phyloP scores from a whole-genome alignment of 2,329 filamentous ascomycete genomes.

The Hypoxylon sp. region DNA sequence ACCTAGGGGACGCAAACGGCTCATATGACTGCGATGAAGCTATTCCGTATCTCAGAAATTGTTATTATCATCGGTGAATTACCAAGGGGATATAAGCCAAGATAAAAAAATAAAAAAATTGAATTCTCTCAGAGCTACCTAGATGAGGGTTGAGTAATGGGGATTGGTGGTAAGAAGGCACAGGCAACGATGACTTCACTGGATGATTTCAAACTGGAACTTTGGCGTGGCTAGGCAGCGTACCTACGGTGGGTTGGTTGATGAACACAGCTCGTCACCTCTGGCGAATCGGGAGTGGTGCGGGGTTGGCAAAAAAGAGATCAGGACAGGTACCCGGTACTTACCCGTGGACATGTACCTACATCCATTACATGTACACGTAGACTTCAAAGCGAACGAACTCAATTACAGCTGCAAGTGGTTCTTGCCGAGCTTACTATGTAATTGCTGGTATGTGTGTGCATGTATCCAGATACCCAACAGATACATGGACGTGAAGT shows the following conservation, averaged over 20 bases:
- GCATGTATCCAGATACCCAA: background rate
- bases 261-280: background rate
- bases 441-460: background rate
- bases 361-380: too few relatives aligned
- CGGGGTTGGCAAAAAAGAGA: background rate
- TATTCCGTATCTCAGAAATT: background rate
- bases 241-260: background rate
- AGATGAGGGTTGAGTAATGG: background rate
- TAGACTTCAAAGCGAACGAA: too few relatives aligned
- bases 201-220: background rate
- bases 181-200: background rate
- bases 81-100: constrained; percentile 6
- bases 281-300: background rate
- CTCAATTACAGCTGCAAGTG: too few relatives aligned
- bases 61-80: background rate
- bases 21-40: background rate
- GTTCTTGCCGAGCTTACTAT: background rate
- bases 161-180: background rate
- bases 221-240: background rate
- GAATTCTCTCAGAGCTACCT: background rate
- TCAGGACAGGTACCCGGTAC: background rate
- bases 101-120: background rate
- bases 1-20: background rate
- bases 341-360: too few relatives aligned
- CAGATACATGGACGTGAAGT: too few relatives aligned